Evolutionary conservation across 2,329 filamentous ascomycete genomes (phyloP), one percentile per base, ranked within the genome.

Genomic region (Arthrobotrys iridis): DNA sequence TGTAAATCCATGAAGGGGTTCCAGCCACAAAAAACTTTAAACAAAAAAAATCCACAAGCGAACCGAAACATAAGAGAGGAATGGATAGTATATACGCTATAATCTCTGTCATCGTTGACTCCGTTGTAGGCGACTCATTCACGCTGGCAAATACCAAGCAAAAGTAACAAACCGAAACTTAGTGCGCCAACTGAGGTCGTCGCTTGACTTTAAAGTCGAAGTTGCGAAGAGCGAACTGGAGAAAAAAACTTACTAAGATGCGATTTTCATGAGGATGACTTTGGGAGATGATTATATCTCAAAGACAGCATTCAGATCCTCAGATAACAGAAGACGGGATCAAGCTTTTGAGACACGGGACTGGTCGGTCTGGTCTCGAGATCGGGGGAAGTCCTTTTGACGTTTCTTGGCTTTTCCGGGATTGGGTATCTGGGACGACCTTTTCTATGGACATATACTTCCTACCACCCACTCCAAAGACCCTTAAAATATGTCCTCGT

Each of bases 401-500:
- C 43, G 60, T 55, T 63, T 74, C 70, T 74, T 74, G 70, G 70
- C 70, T 43, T 33, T 37, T 35, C 15, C 24, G 33, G 30, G 33
- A 57, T 50, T 46, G 30, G 8, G 45, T 57, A 24, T 22, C 4
- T 28, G n/a, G n/a, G 22, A 22, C 8, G 7, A 28, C n/a, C n/a
- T 37, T 20, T 55, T 55, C 50, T 55, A 37, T 24, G 18, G n/a
- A 24, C 4, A 24, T 6, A 45, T 62, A 68, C 63, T 57, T 50
- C 18, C 26, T 26, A 22, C 2, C 6, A 15, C 20, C 18, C 37
- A 20, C 20, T 58, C 55, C 11, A 24, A 8, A 41, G 71, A 75
- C 71, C 71, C 71, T 75, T 67, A 75, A 50, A 63, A 28, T 10
- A 62, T 75, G 71, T 75, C 71, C 71, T 75, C 71, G 71, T 75